phyloP scores from a whole-genome alignment of 1,284 basidiomycete genomes.

The Marasmius tenuissimus region DNA sequence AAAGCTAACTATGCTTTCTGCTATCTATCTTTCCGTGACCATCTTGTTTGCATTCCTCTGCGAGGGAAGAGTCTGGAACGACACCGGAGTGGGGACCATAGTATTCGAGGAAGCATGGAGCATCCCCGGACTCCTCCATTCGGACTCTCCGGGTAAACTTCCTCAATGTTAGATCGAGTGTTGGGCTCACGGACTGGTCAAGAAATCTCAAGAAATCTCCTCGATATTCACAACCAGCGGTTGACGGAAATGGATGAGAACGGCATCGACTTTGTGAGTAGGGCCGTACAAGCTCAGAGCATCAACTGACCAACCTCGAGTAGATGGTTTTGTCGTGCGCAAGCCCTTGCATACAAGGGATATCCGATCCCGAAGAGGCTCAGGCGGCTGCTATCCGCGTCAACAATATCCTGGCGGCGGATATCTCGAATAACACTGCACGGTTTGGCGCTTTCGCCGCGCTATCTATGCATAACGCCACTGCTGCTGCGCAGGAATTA shows the following conservation, averaged over 20 bases:
- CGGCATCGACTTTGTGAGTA: constrained; percentile 37
- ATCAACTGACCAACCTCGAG: not conserved
- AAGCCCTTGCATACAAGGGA: constrained; percentile 39
- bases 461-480: constrained; percentile 16
- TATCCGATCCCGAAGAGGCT: constrained; percentile 35
- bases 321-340: constrained; percentile 43
- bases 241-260: constrained; percentile 37
- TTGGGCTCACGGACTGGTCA: not conserved
- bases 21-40: too few relatives aligned
- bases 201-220: constrained; percentile 24
- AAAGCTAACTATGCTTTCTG: too few relatives aligned
- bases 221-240: constrained; percentile 40
- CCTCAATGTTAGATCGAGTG: not conserved
- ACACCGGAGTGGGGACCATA: constrained; percentile 35
- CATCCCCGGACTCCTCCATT: constrained; percentile 31
- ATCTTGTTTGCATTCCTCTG: not conserved
- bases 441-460: constrained; percentile 30
- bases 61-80: constrained; percentile 21
- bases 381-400: constrained; percentile 30
- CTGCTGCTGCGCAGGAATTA: constrained; percentile 11
- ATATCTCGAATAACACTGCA: constrained; percentile 37
- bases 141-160: constrained; percentile 18
- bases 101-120: constrained; percentile 43
- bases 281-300: not conserved
- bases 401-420: constrained; percentile 35